Percentiles rank a stretch among this genome's conserved stretches.
These are phyloP conservation scores for Gossypium rotundifolium DNA, from an alignment of 345 rosid species.

Conservation along the genomic window DNA sequence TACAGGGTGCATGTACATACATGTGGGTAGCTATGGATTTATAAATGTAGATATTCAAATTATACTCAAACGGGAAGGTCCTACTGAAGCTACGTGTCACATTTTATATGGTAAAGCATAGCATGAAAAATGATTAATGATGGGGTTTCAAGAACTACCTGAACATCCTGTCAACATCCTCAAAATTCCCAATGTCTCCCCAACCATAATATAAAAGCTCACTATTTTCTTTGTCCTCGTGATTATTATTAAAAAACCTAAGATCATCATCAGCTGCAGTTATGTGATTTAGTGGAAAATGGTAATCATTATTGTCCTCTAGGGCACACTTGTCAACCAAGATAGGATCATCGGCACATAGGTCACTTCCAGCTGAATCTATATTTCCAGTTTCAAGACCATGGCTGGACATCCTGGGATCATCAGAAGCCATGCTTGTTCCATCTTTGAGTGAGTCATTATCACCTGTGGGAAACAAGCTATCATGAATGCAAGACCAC, in stretches of 20 bases:
- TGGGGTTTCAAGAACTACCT: slow-evolving; percentile 38
- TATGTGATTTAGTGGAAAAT: slow-evolving; percentile 45
- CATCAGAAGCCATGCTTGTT: slow-evolving; percentile 30
- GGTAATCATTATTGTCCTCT: slow-evolving; percentile 30
- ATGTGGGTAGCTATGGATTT: background rate
- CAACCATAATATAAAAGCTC: slow-evolving; percentile 66
- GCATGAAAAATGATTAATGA: background rate
- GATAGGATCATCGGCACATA: slow-evolving; percentile 35
- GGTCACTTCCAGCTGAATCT: slow-evolving; percentile 28
- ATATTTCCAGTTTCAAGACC: slow-evolving; percentile 32
- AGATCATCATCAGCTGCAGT: slow-evolving; percentile 48
- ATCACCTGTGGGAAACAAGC: slow-evolving; percentile 29
- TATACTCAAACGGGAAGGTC: background rate
- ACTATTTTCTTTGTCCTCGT: slow-evolving; percentile 49
- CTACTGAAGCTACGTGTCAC: background rate
- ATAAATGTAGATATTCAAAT: background rate
- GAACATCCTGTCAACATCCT: slow-evolving; percentile 88
- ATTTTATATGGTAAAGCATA: background rate
- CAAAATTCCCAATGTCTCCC: slow-evolving; percentile 84
- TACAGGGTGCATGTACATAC: background rate
- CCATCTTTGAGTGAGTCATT: slow-evolving; percentile 38
- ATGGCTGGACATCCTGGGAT: slow-evolving; percentile 35
- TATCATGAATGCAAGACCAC: slow-evolving; percentile 43
- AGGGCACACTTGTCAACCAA: slow-evolving; percentile 35
- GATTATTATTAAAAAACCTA: slow-evolving; percentile 44